Conservation (phyloP, 164 flowering plant genomes). For the Echeveria elegans region DNA sequence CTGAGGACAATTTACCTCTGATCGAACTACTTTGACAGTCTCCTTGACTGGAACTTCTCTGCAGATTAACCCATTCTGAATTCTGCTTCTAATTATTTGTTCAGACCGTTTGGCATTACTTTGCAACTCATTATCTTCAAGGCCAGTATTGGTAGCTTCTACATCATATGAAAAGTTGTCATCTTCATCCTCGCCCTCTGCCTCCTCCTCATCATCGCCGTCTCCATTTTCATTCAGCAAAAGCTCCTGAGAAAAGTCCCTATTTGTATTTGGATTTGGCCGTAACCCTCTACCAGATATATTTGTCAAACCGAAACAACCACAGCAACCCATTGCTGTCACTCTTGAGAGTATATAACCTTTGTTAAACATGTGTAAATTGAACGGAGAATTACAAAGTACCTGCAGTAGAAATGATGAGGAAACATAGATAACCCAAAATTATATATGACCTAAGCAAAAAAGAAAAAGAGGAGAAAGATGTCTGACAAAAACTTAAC, state of each 20-base stretch:
- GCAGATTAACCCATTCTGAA: slow-evolving; percentile 64
- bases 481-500: too few relatives aligned
- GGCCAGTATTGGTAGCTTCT: slow-evolving; percentile 25
- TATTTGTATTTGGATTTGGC: slow-evolving; percentile 14
- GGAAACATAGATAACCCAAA: too few relatives aligned
- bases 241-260: slow-evolving; percentile 29
- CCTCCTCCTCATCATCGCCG: background rate
- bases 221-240: slow-evolving; percentile 34
- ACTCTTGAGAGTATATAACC: slow-evolving; percentile 26
- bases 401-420: background rate
- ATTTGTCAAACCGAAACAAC: slow-evolving; percentile 62
- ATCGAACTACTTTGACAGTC: slow-evolving; percentile 47
- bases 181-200: slow-evolving; percentile 23
- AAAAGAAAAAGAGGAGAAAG: too few relatives aligned
- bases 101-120: slow-evolving; percentile 45
- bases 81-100: slow-evolving; percentile 49
- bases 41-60: slow-evolving; percentile 83
- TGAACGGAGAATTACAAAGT: background rate
- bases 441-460: background rate
- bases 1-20: slow-evolving; percentile 49
- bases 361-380: slow-evolving; percentile 21
- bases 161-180: slow-evolving; percentile 29
- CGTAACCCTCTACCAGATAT: slow-evolving; percentile 23
- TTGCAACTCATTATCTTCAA: slow-evolving; percentile 22
- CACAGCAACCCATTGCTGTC: slow-evolving; percentile 60